Base-by-base conservation (phyloP, 768 basidiomycete species). In the Boletus patriciae region DNA sequence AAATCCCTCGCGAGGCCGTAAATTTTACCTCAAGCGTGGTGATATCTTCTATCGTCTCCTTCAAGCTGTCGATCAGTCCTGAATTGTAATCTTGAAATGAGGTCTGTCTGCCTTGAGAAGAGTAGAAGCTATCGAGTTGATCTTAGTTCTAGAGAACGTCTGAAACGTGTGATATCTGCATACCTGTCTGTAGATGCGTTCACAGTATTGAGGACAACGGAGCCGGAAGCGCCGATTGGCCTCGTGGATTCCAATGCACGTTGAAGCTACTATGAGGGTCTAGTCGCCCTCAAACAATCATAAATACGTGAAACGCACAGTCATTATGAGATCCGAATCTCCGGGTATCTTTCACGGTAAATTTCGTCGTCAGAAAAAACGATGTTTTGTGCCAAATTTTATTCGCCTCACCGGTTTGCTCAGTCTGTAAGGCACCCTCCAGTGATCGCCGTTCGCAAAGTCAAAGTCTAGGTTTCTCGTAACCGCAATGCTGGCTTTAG, bases 161-260 rank as follows among this genome's bases (percentile, higher is more conserved):
- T 34, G 21, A 44, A 21, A 43, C 6, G 23, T 6, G 33, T 38
- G n/a, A 52, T 40, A 21, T 46, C 18, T 57, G 50, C 67, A 50
- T 63, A 87, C 87, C 88, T 90, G 71, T 93, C 91, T 40, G 90
- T 84, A 49, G 88, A 89, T n/a, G 90, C 90, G 63, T 92, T 92
- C 33, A 86, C 76, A 21, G 76, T 64, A 51, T 77, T 58, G 38
- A 62, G 50, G 15, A 84, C 64, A 55, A 87, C 74, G 33, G 65
- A 62, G 19, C 66, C 66, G 15, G 70, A 58, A 46, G 74, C 71
- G 16, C 61, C 69, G 19, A 62, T 42, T 23, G 84, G 83, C 44
- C 80, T 81, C 31, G 77, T 76, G 46, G 65, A 72, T 42, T 76
- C 68, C 27, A 85, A 68, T 21, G 80, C 73, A 46, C 70, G 74